Base-by-base conservation (phyloP, 345 rosid species). In the Odontarrhena argentea region DNA sequence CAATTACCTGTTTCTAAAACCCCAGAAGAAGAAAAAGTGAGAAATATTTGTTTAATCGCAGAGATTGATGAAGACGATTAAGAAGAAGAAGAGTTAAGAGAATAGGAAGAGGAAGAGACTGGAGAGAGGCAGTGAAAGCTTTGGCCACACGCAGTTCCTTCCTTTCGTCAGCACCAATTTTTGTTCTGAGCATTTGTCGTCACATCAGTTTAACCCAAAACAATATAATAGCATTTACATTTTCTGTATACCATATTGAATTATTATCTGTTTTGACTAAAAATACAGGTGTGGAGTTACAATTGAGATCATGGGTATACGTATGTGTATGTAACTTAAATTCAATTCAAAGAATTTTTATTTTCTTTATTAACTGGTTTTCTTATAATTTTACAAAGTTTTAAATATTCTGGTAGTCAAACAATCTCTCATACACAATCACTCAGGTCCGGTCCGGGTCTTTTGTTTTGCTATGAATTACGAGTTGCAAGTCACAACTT, bases 61-160 rank as follows among this genome's bases (percentile, higher is more conserved):
- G 36, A 32, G 36, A 32, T 4, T 4, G 36, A 32, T 4, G 38
- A 14, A 28, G 54, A 25, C 15, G 11, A 55, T 37, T 45, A 53
- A 46, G 53, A 65, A 28, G 30, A 2, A 32, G 0, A 43, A 24
- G 50, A 22, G 40, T 36, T 6, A 11, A 14, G 30, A 9, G 9
- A 30, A 18, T 6, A 30, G 40, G 18, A 34, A 36, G 14, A 15
- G 44, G 43, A 37, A 35, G 40, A 15, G 7, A n/a, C 11, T 32
- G 70, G 60, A 41, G 35, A 36, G 36, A 44, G 54, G 10, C 22
- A 3, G 24, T 35, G 22, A 56, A 67, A 56, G 56, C 72, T 68
- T 68, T 64, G 49, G 65, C 28, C 64, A 2, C 65, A 57, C 36
- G 71, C 14, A 43, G 10, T 53, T 32, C 6, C 22, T 46, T 46